Base-by-base conservation (phyloP, 345 rosid species). In the Turnera subulata region DNA sequence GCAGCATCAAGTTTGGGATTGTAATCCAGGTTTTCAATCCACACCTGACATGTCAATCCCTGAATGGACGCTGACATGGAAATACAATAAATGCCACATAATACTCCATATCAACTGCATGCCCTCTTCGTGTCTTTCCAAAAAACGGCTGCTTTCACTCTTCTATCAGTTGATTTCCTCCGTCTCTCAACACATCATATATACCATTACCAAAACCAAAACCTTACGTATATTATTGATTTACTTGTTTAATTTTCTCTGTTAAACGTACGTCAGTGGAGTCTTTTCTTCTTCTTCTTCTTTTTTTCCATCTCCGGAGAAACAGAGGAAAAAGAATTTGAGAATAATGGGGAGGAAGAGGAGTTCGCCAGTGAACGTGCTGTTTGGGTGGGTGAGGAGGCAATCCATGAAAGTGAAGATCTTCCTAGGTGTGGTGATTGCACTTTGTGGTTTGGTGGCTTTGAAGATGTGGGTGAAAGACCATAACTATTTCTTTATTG, bases 341-440 rank as follows among this genome's bases (percentile, higher is more conserved):
- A 8, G 12, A 37, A 53, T 24, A 20, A 82, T 87, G 95, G 91
- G 91, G 60, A 60, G 61, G 78, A 78, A 66, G 65, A 77, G 82
- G 73, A 79, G 74, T 25, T 78, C 88, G 33, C 62, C 78, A 52
- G 78, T 54, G 61, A 71, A 65, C 51, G 56, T 46, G 47, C 46
- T 64, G 59, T 62, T 73, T 9, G 78, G 64, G 40, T 76, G 85
- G 85, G 61, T 76, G 32, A 63, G 73, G 71, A 64, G 80, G 59
- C 85, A 54, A 68, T 78, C 89, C 0, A 62, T 54, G 65, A 82
- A 63, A 65, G 79, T 84, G 56, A 88, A 84, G 73, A 65, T 59
- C 24, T 66, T 69, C 4, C 16, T 82, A 0, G 84, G 74, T 14
- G 58, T 69, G 4, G 20, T 62, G 32, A 6, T 70, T 11, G 55